These are phyloP conservation scores for Stentor coeruleus DNA, from an alignment of 73 alveolate genomes.

Conservation along the genomic window DNA sequence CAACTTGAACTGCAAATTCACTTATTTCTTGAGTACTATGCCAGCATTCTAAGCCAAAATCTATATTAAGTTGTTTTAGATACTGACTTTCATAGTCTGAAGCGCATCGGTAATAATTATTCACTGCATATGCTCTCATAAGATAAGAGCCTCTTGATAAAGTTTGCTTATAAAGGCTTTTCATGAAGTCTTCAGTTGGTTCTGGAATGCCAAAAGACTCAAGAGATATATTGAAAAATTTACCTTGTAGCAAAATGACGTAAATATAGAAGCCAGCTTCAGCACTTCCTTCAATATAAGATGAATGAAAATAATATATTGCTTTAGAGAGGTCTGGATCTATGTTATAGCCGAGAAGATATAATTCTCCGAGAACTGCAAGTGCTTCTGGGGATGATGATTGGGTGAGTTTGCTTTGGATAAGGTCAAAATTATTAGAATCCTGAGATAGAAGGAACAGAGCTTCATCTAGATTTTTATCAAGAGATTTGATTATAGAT, in stretches of 20 bases:
- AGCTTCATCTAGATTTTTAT: too few relatives aligned
- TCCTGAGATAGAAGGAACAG: too few relatives aligned
- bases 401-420: too few relatives aligned
- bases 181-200: background rate
- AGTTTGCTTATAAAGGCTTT: background rate
- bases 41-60: background rate
- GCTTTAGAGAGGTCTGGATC: background rate
- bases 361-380: background rate
- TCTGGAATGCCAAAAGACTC: background rate
- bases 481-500: too few relatives aligned
- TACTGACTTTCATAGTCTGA: background rate
- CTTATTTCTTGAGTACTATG: background rate
- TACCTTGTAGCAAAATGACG: background rate
- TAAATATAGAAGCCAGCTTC: background rate
- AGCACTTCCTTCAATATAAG: background rate
- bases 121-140: background rate
- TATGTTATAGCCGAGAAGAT: background rate
- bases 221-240: background rate
- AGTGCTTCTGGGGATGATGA: too few relatives aligned
- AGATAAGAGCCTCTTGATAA: background rate
- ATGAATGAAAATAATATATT: background rate
- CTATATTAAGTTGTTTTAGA: background rate
- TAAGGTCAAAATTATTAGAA: too few relatives aligned
- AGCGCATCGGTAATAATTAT: background rate
- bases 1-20: background rate